Evolutionary conservation across 192 early-diverging fungal species (phyloP), one percentile per base, ranked within the genome.

Genomic region (Chytriomyces sp.): DNA sequence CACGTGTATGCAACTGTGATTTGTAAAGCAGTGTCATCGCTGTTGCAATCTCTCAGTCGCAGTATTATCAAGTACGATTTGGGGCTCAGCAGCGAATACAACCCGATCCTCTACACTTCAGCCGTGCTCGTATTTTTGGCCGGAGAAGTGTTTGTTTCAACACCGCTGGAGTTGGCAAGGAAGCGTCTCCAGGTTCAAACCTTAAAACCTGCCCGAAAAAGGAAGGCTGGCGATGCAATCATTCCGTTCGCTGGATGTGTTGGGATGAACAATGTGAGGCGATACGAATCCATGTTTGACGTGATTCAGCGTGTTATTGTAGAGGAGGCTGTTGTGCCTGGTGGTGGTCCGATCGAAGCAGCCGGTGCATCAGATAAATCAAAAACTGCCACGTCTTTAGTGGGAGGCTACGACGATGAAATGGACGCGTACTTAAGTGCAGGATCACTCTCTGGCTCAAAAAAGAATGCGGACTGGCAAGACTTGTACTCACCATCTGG

Each of bases 91-190:
- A 75, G 79, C 46, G 70, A 75, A 8, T 80, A 96, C 62, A 87
- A 88, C 7, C 92, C 95, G 2, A 75, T 94, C 18, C 82, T 95
- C 44, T 82, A 92, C 64, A 90, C 91, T 69, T 82, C 90, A 9
- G 88, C 89, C 0, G 88, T 90, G 26, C 79, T 97, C 23, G 83
- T 82, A 5, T 85, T 94, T 61, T 86, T 93, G 53, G 92, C 92
- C 0, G 44, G 95, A 3, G 90, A 96, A 59, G 82, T 92, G 1
- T 77, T 90, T 9, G 90, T 97, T 13, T 89, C 91, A 67, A 82
- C 94, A 45, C 97, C 97, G 0, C 77, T 99, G 18, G 95, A 99
- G 44, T 93, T 95, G 5, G 90, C 93, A 63, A 85, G 96, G 8
- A 92, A 93, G 76, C 85, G 97, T 6, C 77, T 99, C 26, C 92